phyloP scores from a whole-genome alignment of 345 rosid species.

The Geranium brycei region DNA sequence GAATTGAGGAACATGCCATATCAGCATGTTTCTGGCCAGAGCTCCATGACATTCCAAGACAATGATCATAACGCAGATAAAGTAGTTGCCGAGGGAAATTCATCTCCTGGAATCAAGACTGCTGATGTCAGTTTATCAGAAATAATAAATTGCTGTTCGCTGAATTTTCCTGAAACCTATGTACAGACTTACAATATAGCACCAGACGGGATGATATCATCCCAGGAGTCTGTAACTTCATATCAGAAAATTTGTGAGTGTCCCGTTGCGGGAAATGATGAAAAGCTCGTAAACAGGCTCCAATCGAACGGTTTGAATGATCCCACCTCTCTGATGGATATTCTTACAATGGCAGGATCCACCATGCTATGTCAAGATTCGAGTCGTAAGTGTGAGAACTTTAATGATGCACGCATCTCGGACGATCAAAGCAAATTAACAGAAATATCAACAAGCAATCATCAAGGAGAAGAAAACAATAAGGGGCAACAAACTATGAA shows the following conservation, averaged over 20 bases:
- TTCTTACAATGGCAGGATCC: slow-evolving; percentile 33
- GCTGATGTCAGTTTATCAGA: slow-evolving; percentile 21
- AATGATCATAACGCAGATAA: slow-evolving; percentile 31
- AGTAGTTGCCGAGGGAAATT: slow-evolving; percentile 34
- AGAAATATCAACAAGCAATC: slow-evolving; percentile 6
- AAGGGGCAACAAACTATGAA: neutral
- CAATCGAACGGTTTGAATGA: slow-evolving; percentile 13
- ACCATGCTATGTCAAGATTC: slow-evolving; percentile 16
- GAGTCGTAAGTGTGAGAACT: slow-evolving; percentile 10
- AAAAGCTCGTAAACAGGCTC: slow-evolving; percentile 16
- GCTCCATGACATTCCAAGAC: slow-evolving; percentile 28
- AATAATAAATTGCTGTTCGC: slow-evolving; percentile 19
- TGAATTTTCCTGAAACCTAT: slow-evolving; percentile 14
- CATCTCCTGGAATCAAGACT: slow-evolving; percentile 28
- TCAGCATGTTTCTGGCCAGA: slow-evolving; percentile 29
- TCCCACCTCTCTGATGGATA: slow-evolving; percentile 39
- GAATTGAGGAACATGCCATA: slow-evolving; percentile 22
- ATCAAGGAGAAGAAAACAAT: neutral
- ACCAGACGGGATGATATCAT: slow-evolving; percentile 21
- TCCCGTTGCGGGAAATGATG: slow-evolving; percentile 27
- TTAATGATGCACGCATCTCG: slow-evolving; percentile 11
- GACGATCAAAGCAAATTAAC: slow-evolving; percentile 17
- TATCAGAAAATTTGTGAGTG: slow-evolving; percentile 32
- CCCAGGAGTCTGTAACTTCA: slow-evolving; percentile 48
- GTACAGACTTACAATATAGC: slow-evolving; percentile 13